Evolutionary conservation across 768 basidiomycete species (phyloP).

Genomic region (Gloeostereum incarnatum): DNA sequence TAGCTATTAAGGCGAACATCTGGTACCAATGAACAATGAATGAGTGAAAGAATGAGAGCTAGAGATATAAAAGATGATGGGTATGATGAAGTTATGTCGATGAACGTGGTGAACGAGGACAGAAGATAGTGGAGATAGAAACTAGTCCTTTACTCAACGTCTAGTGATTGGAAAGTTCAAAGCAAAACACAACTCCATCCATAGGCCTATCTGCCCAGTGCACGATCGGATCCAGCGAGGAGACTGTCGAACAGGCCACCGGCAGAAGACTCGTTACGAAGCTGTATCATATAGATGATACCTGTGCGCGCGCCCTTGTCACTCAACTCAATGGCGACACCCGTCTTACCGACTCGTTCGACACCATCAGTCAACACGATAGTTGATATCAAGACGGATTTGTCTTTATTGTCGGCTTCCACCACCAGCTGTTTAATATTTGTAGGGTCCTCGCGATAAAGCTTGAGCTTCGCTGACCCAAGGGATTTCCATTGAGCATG

Average conservation of each 20-base stretch:
- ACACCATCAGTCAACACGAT: conserved; percentile 95
- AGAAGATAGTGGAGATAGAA: conserved; percentile 2
- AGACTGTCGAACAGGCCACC: conserved; percentile 80
- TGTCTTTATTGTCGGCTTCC: conserved; percentile 70
- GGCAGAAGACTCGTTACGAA: conserved; percentile 83
- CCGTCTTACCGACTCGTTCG: conserved; percentile 97
- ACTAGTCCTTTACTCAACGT: too few species aligned
- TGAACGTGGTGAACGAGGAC: conserved; percentile 1
- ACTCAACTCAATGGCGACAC: conserved; percentile 92
- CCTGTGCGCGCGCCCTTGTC: conserved; percentile 89
- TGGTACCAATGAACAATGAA: not conserved
- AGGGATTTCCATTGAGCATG: conserved; percentile 98
- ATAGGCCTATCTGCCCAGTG: too few species aligned
- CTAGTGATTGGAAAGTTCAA: too few species aligned
- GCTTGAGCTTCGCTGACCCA: conserved; percentile 77
- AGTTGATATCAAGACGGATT: conserved; percentile 81
- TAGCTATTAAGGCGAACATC: not conserved
- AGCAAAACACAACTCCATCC: too few species aligned
- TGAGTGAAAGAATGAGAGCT: conserved; percentile 3
- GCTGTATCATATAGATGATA: conserved; percentile 94
- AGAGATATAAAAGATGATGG: conserved; percentile 5
- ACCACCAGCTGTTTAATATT: conserved; percentile 96
- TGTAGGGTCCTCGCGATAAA: conserved; percentile 79
- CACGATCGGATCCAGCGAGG: conserved; percentile 79
- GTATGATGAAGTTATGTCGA: conserved; percentile 6